Evolutionary conservation across 441 rosid genomes (phyloP), one percentile per base, ranked within the genome.

Genomic region (Erodium texanum): DNA sequence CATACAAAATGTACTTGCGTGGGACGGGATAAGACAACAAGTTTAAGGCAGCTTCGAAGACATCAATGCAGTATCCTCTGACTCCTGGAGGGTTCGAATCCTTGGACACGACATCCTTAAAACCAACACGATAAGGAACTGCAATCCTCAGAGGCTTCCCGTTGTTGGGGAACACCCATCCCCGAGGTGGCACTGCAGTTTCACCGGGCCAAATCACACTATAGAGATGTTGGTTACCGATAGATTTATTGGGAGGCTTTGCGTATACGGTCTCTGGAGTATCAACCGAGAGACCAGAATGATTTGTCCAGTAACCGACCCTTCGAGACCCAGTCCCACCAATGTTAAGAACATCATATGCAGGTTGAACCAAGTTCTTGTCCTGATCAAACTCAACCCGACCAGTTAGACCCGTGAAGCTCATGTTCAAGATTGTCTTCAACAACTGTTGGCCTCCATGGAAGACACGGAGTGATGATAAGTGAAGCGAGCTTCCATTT

Each of bases 161-260:
- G 67, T 93, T 91, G 79, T 89, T 76, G 5, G 97, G 92, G 78
- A 93, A 91, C 10, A 89, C 95, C 97, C 99, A 91, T 66, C 99
- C 99, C 62, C 83, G 84, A 10, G 97, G 99, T 11, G 34, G 61
- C 14, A 18, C 15, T 16, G 81, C 36, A 59, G 68, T 75, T 79
- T 84, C 84, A 43, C 99, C 99, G 0, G 96, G 99, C 97, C 97
- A 93, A 75, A 85, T 83, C 67, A 80, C 85, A 43, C 75, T 65
- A 62, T 80, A 65, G 59, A 93, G 90, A 48, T 68, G 82, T 58
- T 86, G 96, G 65, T 72, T 80, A 22, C 75, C 68, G 20, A 73
- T 5, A 65, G 88, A 84, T 66, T 66, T 68, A 68, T 83, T 88
- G 18, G 83, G 71, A 36, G 83, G 87, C 76, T 84, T 87, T 50